Conservation (phyloP, 1,139 yeast species). For the Zygosaccharomyces pseudobailii region DNA sequence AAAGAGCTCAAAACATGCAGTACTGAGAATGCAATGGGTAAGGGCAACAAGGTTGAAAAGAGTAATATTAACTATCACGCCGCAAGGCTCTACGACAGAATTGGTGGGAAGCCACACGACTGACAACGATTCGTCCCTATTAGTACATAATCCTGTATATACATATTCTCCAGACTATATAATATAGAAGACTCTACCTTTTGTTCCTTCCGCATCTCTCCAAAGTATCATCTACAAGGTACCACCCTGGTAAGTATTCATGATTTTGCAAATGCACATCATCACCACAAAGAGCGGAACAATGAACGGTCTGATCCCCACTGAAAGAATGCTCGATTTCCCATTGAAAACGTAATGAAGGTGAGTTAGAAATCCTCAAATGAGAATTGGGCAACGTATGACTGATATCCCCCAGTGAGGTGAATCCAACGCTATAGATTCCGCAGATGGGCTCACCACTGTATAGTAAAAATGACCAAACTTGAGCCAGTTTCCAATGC, state of each 20-base stretch:
- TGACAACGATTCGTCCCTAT: conserved; percentile 1
- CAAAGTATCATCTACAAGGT: conserved; percentile 25
- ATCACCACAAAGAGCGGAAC: conserved; percentile 8
- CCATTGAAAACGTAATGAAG: conserved; percentile 21
- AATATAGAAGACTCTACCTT: background rate
- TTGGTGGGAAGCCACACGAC: conserved; percentile 71
- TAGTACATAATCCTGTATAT: conserved; percentile 7
- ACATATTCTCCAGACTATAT: background rate
- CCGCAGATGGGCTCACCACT: conserved; percentile 35
- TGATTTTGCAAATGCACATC: conserved; percentile 12
- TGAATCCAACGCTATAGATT: conserved; percentile 31
- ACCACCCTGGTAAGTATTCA: conserved; percentile 34
- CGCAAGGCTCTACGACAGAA: conserved; percentile 70
- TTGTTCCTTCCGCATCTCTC: conserved; percentile 34
- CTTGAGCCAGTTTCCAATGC: conserved; percentile 32
- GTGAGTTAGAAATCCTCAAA: conserved; percentile 9
- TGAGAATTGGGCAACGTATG: conserved; percentile 32
- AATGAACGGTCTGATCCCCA: background rate
- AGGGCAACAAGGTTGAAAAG: conserved; percentile 25
- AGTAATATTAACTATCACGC: conserved; percentile 71
- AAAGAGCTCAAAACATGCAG: conserved; percentile 49
- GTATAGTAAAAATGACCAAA: conserved; percentile 34
- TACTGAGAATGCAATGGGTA: conserved; percentile 27
- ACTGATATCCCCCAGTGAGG: conserved; percentile 31
- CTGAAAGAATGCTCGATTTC: conserved; percentile 24